Conservation (phyloP, 2,329 filamentous ascomycete genomes). For the Rhynchosporium secalis region DNA sequence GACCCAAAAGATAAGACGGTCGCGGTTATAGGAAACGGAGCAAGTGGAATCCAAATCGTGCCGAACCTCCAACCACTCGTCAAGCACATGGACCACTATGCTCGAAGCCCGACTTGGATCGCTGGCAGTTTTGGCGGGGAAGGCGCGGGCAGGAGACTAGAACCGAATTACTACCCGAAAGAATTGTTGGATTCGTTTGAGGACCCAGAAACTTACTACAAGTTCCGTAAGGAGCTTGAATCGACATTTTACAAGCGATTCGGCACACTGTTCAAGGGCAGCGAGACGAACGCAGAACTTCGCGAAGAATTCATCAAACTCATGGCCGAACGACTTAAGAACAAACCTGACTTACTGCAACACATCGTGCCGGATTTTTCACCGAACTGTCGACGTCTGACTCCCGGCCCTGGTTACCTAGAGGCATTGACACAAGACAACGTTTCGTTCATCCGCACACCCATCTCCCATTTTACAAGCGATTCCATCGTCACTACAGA, state of each 20-base stretch:
- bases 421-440: conserved; percentile 63
- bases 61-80: conserved; percentile 43
- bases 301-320: conserved; percentile 40
- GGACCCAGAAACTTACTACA: conserved; percentile 57
- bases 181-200: conserved; percentile 58
- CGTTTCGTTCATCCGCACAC: conserved; percentile 59
- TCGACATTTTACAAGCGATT: conserved; percentile 60
- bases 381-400: conserved; percentile 46
- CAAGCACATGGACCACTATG: conserved; percentile 38
- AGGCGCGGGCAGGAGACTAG: conserved; percentile 35
- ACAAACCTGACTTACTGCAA: conserved; percentile 43
- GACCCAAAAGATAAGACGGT: conserved; percentile 50
- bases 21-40: conserved; percentile 54
- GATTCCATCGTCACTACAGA: conserved; percentile 62
- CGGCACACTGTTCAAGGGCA: conserved; percentile 49
- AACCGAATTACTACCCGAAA: conserved; percentile 54
- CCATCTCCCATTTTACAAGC: conserved; percentile 58
- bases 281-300: conserved; percentile 41
- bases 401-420: conserved; percentile 59
- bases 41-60: conserved; percentile 53
- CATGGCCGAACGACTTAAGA: conserved; percentile 45
- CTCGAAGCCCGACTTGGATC: conserved; percentile 62
- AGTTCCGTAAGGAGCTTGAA: conserved; percentile 58
- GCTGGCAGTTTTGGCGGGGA: conserved; percentile 41
- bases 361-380: conserved; percentile 45